Conservation (phyloP, 768 basidiomycete species). For the Russula emetica region DNA sequence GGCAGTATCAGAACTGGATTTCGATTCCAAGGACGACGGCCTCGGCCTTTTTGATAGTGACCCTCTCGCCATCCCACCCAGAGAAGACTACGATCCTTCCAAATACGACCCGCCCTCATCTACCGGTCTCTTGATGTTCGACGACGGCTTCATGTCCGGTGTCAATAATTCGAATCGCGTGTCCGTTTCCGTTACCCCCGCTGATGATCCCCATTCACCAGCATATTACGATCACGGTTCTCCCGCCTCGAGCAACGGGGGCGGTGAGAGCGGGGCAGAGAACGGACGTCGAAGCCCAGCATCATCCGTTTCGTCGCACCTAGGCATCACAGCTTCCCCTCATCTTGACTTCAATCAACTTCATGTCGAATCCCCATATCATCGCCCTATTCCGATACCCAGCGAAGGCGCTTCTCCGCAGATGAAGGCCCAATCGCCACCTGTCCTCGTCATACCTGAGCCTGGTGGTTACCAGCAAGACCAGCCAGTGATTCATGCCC, state of each 20-base stretch:
- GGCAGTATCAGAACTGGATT: constrained; percentile 58
- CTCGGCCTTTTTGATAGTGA: constrained; percentile 46
- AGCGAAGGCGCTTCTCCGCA: constrained; percentile 38
- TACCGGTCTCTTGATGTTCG: constrained; percentile 27
- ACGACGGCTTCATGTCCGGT: constrained; percentile 48
- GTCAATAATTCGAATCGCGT: constrained; percentile 45
- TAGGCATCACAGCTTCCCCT: constrained; percentile 46
- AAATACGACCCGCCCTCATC: constrained; percentile 60
- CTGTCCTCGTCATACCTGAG: constrained; percentile 55
- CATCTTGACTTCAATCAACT: constrained; percentile 55
- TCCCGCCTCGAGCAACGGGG: constrained; percentile 53
- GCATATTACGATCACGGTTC: constrained; percentile 58
- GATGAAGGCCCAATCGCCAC: constrained; percentile 61
- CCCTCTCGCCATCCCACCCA: constrained; percentile 35
- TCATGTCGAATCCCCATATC: constrained; percentile 61
- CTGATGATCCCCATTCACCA: constrained; percentile 36
- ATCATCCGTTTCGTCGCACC: constrained; percentile 64
- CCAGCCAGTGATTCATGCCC: constrained; percentile 57
- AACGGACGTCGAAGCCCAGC: constrained; percentile 52
- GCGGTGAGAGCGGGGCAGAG: constrained; percentile 43
- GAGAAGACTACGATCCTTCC: constrained; percentile 63
- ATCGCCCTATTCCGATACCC: constrained; percentile 47
- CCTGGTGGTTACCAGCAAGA: constrained; percentile 35
- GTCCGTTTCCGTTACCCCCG: constrained; percentile 38
- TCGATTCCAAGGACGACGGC: constrained; percentile 36